Evolutionary conservation across 345 rosid species (phyloP), one percentile per base, ranked within the genome.

Genomic region (Punica granatum): DNA sequence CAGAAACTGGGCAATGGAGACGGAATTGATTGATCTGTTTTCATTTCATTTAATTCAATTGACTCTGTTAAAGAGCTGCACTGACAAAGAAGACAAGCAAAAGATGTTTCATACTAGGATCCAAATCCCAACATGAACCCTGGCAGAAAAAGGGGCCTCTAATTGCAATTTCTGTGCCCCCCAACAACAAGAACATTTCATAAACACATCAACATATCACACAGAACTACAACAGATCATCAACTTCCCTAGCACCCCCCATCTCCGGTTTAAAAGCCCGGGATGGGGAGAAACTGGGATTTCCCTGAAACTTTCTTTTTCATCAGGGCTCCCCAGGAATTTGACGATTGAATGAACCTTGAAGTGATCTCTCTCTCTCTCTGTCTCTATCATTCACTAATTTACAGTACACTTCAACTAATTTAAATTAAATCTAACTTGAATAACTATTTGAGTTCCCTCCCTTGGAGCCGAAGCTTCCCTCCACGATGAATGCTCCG

Each of bases 231-330:
- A 54, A 70, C 23, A 53, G 48, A 49, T 68, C 54, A 64, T 16
- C 72, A 48, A 59, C 51, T 65, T 64, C 67, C 72, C 87, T 72
- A 41, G 72, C 65, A 66, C 5, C 15, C 19, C 73, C 80, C 68
- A 1, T 56, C 16, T 71, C 78, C 73, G 66, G 81, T 73, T 75
- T 77, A 84, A 85, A 73, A 84, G 82, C 72, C 73, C 65, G 63
- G 78, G 69, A 68, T 77, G 14, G 60, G 76, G 76, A 72, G 67
- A 71, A 56, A 10, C 61, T 11, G 61, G 32, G 11, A 3, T 13
- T 10, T 28, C 61, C 33, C 14, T 1, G 19, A 30, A 56, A 12
- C 1, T 6, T 26, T 54, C 23, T 15, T 56, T 28, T 28, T 30
- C 18, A 4, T 2, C 31, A 30, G 11, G 13, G 3, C 13, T 56